These are phyloP conservation scores for Candida chilensis DNA, from an alignment of 805 yeast species.

Conservation along the genomic window DNA sequence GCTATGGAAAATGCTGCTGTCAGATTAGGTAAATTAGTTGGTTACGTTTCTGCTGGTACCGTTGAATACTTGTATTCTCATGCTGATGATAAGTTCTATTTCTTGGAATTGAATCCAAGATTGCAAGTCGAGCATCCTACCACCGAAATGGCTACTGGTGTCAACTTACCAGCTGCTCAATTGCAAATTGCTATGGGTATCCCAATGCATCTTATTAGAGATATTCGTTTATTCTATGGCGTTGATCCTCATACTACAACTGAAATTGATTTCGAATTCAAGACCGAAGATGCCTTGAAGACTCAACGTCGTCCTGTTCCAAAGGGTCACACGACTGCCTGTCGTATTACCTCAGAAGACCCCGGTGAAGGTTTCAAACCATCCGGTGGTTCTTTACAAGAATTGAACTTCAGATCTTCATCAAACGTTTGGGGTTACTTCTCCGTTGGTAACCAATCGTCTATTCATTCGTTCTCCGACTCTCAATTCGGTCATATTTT, in stretches of 20 bases:
- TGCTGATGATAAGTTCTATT: conserved; percentile 90
- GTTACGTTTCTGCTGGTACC: conserved; percentile 98
- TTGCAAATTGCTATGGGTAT: conserved; percentile 99
- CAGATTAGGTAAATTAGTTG: conserved; percentile 91
- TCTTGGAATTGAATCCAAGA: conserved; percentile 95
- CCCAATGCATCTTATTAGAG: conserved; percentile 90
- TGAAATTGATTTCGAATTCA: conserved; percentile 85
- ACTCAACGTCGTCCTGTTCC: conserved; percentile 91
- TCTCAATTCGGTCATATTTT: conserved; percentile 99
- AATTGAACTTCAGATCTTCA: conserved; percentile 91
- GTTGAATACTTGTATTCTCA: conserved; percentile 95
- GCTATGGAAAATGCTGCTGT: conserved; percentile 97
- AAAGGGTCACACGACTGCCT: conserved; percentile 98
- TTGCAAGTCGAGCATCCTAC: conserved; percentile 99
- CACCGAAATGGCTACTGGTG: conserved; percentile 99
- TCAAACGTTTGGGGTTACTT: conserved; percentile 99
- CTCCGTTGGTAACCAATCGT: conserved; percentile 93
- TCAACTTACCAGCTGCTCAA: conserved; percentile 96
- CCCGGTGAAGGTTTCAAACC: conserved; percentile 99
- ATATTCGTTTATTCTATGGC: conserved; percentile 88
- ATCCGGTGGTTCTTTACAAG: conserved; percentile 93
- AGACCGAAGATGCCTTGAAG: conserved; percentile 56
- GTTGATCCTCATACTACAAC: conserved; percentile 92
- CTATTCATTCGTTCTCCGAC: conserved; percentile 95
- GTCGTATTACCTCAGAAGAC: conserved; percentile 98